A percentile compares a stretch with the other conserved stretches of the same genome.
Evolutionary conservation across 345 rosid species (phyloP).

Genomic region (Stellera chamaejasme): DNA sequence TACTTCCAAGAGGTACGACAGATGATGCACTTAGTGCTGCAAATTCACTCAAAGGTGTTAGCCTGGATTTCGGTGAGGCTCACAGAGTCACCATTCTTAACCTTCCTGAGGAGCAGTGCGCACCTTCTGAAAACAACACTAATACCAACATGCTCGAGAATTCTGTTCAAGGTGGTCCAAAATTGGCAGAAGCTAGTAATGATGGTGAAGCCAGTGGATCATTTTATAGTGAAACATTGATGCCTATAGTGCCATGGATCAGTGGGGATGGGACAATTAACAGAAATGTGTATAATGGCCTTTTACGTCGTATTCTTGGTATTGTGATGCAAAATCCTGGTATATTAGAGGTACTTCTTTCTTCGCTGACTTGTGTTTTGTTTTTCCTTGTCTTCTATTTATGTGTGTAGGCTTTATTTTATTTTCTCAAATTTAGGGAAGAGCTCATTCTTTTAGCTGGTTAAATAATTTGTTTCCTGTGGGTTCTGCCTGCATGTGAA

Average conservation of each 20-base stretch:
- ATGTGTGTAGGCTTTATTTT: no score
- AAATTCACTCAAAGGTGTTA: constrained; percentile 20
- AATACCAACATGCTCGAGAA: constrained; percentile 22
- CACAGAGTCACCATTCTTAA: constrained; percentile 89
- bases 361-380: background rate
- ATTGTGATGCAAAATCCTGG: constrained; percentile 89
- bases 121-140: constrained; percentile 21
- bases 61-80: constrained; percentile 23
- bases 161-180: constrained; percentile 16
- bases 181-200: constrained; percentile 14
- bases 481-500: no score
- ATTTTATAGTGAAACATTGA: constrained; percentile 25
- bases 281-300: constrained; percentile 56
- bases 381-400: no score
- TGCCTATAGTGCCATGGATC: constrained; percentile 84
- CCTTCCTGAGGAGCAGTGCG: constrained; percentile 55
- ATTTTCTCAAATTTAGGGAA: no score
- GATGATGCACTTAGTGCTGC: constrained; percentile 5
- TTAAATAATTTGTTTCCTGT: no score
- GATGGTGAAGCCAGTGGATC: constrained; percentile 15
- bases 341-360: constrained; percentile 58
- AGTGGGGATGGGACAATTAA: constrained; percentile 86
- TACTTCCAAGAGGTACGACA: no score
- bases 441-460: no score
- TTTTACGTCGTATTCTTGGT: constrained; percentile 74